Percentiles rank a stretch among this genome's conserved stretches.
phyloP scores from a whole-genome alignment of 805 yeast species.

The Saturnispora saitoi region DNA sequence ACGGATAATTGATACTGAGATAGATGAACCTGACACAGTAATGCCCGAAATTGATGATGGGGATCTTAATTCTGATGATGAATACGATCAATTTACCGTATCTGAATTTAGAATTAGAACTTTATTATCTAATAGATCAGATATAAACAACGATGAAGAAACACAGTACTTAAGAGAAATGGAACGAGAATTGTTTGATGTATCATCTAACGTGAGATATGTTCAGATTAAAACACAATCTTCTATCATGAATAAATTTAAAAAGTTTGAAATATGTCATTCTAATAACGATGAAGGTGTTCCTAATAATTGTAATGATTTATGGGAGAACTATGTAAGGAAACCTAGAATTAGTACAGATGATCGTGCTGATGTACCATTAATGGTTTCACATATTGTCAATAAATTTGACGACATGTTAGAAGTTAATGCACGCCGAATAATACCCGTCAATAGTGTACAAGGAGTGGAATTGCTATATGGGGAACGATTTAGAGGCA shows the following conservation, averaged over 20 bases:
- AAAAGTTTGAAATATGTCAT: neutral
- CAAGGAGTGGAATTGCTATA: slow-evolving; percentile 8
- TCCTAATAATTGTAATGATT: slow-evolving; percentile 3
- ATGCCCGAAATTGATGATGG: neutral
- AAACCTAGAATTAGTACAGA: neutral
- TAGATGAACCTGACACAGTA: neutral
- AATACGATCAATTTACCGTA: slow-evolving; percentile 4
- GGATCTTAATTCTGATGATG: neutral
- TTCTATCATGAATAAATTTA: neutral
- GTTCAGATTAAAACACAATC: neutral
- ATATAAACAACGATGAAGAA: slow-evolving; percentile 1
- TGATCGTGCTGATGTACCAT: neutral
- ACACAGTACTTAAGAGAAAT: neutral
- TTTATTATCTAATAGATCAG: neutral
- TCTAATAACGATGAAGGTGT: slow-evolving; percentile 3
- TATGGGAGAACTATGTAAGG: slow-evolving; percentile 3
- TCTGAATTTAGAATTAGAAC: slow-evolving; percentile 2
- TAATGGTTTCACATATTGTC: neutral
- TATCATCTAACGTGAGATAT: neutral
- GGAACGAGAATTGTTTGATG: neutral
- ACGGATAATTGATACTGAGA: neutral
- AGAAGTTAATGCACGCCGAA: neutral
- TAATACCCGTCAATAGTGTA: neutral
- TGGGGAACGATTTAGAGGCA: slow-evolving; percentile 16
- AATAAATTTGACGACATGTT: slow-evolving; percentile 2